Conservation (phyloP, 495 filamentous ascomycete species). For the Aspergillus nidulans region DNA sequence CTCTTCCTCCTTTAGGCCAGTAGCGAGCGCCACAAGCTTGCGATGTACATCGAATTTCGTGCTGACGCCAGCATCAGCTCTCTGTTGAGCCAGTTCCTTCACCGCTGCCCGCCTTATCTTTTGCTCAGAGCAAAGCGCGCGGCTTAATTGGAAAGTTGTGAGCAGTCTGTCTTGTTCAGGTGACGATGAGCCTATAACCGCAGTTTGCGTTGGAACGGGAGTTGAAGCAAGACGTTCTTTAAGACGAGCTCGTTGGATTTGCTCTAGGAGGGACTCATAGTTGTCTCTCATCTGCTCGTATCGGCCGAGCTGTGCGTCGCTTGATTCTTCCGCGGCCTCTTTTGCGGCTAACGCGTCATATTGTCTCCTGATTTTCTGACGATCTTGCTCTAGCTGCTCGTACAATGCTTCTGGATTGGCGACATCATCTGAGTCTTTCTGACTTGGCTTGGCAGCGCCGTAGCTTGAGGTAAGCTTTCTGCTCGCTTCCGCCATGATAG, state of each 20-base stretch:
- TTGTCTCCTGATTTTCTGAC: conserved; percentile 39
- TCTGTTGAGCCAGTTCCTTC: conserved; percentile 41
- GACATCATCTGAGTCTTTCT: conserved; percentile 37
- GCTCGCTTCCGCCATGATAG: conserved; percentile 43
- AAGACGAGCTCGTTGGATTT: conserved; percentile 30
- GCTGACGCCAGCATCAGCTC: conserved; percentile 46
- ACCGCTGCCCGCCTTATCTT: conserved; percentile 39
- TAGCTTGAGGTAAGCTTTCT: conserved; percentile 40
- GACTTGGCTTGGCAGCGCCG: conserved; percentile 33
- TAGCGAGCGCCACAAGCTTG: conserved; percentile 47
- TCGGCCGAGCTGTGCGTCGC: conserved; percentile 26
- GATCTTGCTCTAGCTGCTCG: conserved; percentile 43
- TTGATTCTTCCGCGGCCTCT: conserved; percentile 28
- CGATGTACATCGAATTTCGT: conserved; percentile 50
- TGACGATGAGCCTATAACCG: conserved; percentile 9
- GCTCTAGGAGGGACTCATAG: conserved; percentile 44
- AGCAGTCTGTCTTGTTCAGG: conserved; percentile 27
- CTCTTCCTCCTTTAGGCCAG: conserved; percentile 47
- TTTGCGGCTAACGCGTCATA: conserved; percentile 25
- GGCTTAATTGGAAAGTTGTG: conserved; percentile 29
- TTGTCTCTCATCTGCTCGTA: conserved; percentile 33
- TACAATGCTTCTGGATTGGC: conserved; percentile 41
- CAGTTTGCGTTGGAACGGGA: conserved; percentile 15
- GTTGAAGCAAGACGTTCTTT: conserved; percentile 21
- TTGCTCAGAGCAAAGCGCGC: conserved; percentile 36